A percentile compares a stretch with the other conserved stretches of the same genome.
Conservation (phyloP, 1,284 basidiomycete species). For the Fomitopsis betulina region DNA sequence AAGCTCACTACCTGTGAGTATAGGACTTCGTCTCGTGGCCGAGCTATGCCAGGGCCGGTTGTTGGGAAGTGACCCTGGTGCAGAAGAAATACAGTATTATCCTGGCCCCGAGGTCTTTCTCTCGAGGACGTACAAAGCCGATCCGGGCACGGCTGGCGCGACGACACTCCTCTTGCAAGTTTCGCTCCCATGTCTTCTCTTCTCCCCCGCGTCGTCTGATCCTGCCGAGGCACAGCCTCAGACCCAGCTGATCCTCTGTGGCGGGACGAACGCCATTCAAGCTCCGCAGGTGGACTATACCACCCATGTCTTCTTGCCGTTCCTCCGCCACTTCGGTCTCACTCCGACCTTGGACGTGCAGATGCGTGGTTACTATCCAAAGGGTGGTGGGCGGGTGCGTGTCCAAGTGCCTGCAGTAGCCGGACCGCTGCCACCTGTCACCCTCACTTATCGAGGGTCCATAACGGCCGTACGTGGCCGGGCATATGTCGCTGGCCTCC, state of each 20-base stretch:
- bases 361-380: slow-evolving; percentile 63
- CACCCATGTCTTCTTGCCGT: slow-evolving; percentile 58
- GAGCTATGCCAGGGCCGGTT: slow-evolving; percentile 50
- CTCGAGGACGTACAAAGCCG: slow-evolving; percentile 46
- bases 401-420: slow-evolving; percentile 37
- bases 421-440: slow-evolving; percentile 41
- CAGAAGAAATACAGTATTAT: slow-evolving; percentile 44
- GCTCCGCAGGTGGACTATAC: slow-evolving; percentile 74
- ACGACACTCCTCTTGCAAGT: slow-evolving; percentile 66
- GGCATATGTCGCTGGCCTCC: slow-evolving; percentile 60
- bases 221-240: slow-evolving; percentile 5
- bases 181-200: slow-evolving; percentile 63
- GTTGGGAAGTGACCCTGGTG: slow-evolving; percentile 46
- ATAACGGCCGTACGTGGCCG: slow-evolving; percentile 47
- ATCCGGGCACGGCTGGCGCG: slow-evolving; percentile 66
- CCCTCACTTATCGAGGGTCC: slow-evolving; percentile 48
- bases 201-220: slow-evolving; percentile 28
- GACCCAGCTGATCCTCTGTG: slow-evolving; percentile 49
- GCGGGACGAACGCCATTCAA: slow-evolving; percentile 64
- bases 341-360: slow-evolving; percentile 39
- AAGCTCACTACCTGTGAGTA: background rate
- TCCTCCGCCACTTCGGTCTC: slow-evolving; percentile 52
- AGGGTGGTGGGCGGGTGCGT: slow-evolving; percentile 58
- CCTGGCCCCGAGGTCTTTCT: slow-evolving; percentile 39
- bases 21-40: slow-evolving; percentile 60